A percentile compares a stretch with the other conserved stretches of the same genome.
Evolutionary conservation across 2,329 filamentous ascomycete species (phyloP).

Genomic region (Penicillium glabrum): DNA sequence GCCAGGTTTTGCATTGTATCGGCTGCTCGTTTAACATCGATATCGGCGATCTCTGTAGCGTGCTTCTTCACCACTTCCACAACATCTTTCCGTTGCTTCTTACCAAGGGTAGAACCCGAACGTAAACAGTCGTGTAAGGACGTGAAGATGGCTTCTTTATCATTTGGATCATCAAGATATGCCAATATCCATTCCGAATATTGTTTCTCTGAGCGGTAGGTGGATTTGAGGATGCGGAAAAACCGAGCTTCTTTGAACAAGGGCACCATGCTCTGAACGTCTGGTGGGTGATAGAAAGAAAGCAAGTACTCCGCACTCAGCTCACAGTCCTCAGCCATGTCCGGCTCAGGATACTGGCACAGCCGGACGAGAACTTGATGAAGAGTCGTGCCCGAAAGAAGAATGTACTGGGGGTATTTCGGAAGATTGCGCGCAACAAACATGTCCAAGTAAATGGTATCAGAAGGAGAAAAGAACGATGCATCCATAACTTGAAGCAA

Average conservation of each 20-base stretch:
- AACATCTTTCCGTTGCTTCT: conserved; percentile 72
- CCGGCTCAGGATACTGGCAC: conserved; percentile 77
- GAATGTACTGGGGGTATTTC: conserved; percentile 93
- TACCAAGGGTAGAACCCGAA: conserved; percentile 60
- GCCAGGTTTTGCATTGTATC: conserved; percentile 62
- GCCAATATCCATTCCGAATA: conserved; percentile 75
- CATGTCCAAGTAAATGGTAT: conserved; percentile 97
- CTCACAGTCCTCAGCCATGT: conserved; percentile 89
- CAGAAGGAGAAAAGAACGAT: conserved; percentile 68
- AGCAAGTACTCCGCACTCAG: conserved; percentile 95
- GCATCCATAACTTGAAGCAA: conserved; percentile 83
- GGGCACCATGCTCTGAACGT: conserved; percentile 72
- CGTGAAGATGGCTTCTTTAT: conserved; percentile 72
- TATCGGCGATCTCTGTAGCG: conserved; percentile 64
- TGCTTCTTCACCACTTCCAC: conserved; percentile 65
- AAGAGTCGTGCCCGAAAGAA: conserved; percentile 82
- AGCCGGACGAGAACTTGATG: conserved; percentile 78
- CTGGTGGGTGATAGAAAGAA: conserved; percentile 87
- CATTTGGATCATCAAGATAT: conserved; percentile 82
- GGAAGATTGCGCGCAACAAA: conserved; percentile 94
- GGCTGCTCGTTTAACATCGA: conserved; percentile 67
- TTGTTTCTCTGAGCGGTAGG: conserved; percentile 76
- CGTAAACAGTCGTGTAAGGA: conserved; percentile 75
- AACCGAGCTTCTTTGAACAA: conserved; percentile 79
- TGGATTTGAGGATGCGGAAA: conserved; percentile 86